Conservation (phyloP, 805 yeast species). For the Phaffomyces thermotolerans region DNA sequence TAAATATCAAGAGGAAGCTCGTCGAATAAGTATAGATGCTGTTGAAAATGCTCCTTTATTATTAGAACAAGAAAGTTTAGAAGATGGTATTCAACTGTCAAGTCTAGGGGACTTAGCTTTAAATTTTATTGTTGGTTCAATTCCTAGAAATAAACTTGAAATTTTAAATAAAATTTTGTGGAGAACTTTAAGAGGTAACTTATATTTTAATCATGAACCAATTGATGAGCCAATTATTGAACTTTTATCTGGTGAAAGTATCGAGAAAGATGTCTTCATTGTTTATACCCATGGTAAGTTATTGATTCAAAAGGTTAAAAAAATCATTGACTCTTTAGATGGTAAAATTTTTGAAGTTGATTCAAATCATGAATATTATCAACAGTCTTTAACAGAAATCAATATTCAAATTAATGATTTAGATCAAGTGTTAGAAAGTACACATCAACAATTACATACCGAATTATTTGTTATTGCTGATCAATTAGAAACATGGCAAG, state of each 20-base stretch:
- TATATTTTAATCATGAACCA: conserved; percentile 68
- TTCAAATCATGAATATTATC: conserved; percentile 31
- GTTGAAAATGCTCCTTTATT: conserved; percentile 33
- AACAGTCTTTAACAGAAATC: conserved; percentile 22
- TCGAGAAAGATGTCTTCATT: conserved; percentile 76
- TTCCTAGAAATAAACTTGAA: conserved; percentile 60
- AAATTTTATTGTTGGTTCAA: conserved; percentile 59
- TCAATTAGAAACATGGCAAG: conserved; percentile 70
- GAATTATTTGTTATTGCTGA: conserved; percentile 76
- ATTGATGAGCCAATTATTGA: conserved; percentile 66
- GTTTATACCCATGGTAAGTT: conserved; percentile 87
- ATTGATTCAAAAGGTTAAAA: conserved; percentile 63
- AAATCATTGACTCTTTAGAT: conserved; percentile 85
- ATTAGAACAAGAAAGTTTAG: conserved; percentile 30
- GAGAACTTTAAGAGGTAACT: conserved; percentile 90
- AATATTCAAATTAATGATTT: conserved; percentile 33
- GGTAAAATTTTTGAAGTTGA: conserved; percentile 62
- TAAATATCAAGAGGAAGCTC: conserved; percentile 25
- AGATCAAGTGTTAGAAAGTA: conserved; percentile 53
- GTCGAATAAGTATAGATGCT: conserved; percentile 29
- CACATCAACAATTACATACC: conserved; percentile 60
- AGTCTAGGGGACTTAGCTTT: conserved; percentile 20
- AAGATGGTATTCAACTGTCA: conserved; percentile 26
- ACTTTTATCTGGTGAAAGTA: conserved; percentile 43
- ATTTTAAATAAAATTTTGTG: conserved; percentile 78